Evolutionary conservation across 2,329 filamentous ascomycete species (phyloP).

Genomic region (Lachnellula willkommii): DNA sequence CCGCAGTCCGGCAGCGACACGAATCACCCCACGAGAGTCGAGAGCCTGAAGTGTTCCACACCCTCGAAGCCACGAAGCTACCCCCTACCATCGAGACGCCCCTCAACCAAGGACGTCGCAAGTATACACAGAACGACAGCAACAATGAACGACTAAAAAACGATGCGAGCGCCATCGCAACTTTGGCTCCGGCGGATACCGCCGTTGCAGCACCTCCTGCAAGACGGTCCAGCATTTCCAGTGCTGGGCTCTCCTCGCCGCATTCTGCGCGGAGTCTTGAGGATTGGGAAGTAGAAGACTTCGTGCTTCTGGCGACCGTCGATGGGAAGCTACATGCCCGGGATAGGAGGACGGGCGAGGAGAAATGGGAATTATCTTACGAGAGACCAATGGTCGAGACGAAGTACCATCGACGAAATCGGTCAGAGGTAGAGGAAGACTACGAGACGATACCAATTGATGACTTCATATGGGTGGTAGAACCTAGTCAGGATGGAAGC

Average conservation of each 20-base stretch:
- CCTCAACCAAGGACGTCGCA: slow-evolving; percentile 23
- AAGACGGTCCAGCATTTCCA: slow-evolving; percentile 55
- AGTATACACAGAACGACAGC: slow-evolving; percentile 28
- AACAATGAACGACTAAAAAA: slow-evolving; percentile 37
- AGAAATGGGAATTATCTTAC: slow-evolving; percentile 79
- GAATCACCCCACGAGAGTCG: slow-evolving; percentile 29
- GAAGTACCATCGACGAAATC: slow-evolving; percentile 69
- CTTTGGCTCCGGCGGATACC: slow-evolving; percentile 92
- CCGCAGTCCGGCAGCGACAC: slow-evolving; percentile 24
- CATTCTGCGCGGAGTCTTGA: slow-evolving; percentile 91
- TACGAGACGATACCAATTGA: slow-evolving; percentile 60
- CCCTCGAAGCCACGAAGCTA: slow-evolving; percentile 27
- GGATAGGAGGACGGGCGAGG: slow-evolving; percentile 78
- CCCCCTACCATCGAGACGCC: slow-evolving; percentile 30
- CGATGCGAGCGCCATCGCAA: slow-evolving; percentile 94
- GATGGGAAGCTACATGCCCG: slow-evolving; percentile 92
- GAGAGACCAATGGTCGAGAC: slow-evolving; percentile 89
- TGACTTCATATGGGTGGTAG: slow-evolving; percentile 91
- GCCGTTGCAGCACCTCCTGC: slow-evolving; percentile 91
- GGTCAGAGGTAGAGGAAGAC: slow-evolving; percentile 53
- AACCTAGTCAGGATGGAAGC: slow-evolving; percentile 80
- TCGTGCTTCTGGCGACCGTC: slow-evolving; percentile 99
- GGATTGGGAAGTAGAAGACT: slow-evolving; percentile 99
- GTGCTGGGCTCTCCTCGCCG: slow-evolving; percentile 71
- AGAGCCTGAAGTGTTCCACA: slow-evolving; percentile 22